Percentiles rank a stretch among this genome's conserved stretches.
These are phyloP conservation scores for Mitragyna speciosa DNA, from an alignment of 257 asterid genomes.

Conservation along the genomic window DNA sequence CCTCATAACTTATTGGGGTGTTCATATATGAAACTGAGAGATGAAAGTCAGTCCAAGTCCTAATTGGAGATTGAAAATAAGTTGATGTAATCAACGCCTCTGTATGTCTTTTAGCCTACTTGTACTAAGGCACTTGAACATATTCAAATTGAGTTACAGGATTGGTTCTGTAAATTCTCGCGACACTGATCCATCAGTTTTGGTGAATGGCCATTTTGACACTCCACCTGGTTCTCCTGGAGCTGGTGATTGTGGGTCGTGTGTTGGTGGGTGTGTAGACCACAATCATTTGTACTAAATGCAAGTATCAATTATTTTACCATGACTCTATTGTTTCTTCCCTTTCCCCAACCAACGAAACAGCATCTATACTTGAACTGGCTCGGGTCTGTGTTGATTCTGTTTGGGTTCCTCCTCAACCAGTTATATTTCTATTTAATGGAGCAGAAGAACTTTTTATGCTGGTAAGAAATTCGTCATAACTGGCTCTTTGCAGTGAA, in stretches of 20 bases:
- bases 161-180: slow-evolving; percentile 67
- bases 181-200: slow-evolving; percentile 74
- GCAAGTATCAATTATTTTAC: slow-evolving; percentile 1
- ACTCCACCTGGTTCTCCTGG: slow-evolving; percentile 93
- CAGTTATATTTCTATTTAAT: slow-evolving; percentile 87
- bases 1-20: no score
- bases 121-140: slow-evolving; percentile 14
- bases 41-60: no score
- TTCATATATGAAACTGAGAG: neutral
- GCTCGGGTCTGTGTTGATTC: slow-evolving; percentile 87
- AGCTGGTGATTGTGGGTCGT: slow-evolving; percentile 99
- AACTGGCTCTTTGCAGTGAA: neutral
- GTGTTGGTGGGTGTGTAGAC: slow-evolving; percentile 70
- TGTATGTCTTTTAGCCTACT: neutral
- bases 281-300: slow-evolving; percentile 4
- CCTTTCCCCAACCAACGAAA: slow-evolving; percentile 21
- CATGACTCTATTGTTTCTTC: slow-evolving; percentile 30
- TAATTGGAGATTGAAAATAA: neutral
- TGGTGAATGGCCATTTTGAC: slow-evolving; percentile 91
- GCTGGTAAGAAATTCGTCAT: slow-evolving; percentile 63
- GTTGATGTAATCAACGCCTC: neutral
- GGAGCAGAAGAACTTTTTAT: slow-evolving; percentile 98
- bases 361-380: slow-evolving; percentile 92
- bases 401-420: slow-evolving; percentile 89
- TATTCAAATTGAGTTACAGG: slow-evolving; percentile 48